Base-by-base conservation (phyloP, 371 early-diverging fungal genomes). In the Apophysomyces variabilis region DNA sequence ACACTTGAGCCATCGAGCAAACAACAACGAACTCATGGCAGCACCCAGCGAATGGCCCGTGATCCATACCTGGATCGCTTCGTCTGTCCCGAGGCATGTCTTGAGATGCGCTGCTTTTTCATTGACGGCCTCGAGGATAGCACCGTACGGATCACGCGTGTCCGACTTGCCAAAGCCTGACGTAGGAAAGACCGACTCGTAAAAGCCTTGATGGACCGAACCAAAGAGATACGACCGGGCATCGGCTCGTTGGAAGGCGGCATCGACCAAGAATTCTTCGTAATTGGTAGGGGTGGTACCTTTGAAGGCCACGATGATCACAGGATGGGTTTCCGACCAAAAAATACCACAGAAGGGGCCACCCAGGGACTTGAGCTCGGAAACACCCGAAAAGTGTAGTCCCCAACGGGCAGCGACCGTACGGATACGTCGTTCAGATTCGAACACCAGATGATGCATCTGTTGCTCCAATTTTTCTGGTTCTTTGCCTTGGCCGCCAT, bases 1-100 rank as follows among this genome's bases (percentile, higher is more conserved):
- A 0, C 75, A 68, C 58, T 76, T 66, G 37, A 79, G 74, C 54
- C 74, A 71, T 4, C 82, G 76, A 5, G 82, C 78, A 73, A 79
- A 76, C 0, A 76, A 65, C 39, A 79, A 45, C 1, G 73, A 72
- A 3, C 76, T 71, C 50, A 82, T 64, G 8, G 82, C 82, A 8
- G 73, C 75, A 43, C 82, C 83, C 8, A 83, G 71, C 0, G 83
- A 83, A 62, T 83, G 83, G 1, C 83, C 83, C 6, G 83, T 78
- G 26, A 83, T 61, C 80, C 81, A 83, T 6, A 83, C 61, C 58
- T 83, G 81, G 46, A 77, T 66, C 6, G 79, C 76, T 38, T 72
- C 72, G 26, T 66, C 66, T 1, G 67, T 72, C 37, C 66, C 37
- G 18, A 36, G 36, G 11, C 59, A 47, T 13, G 7, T 11, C 16